Base-by-base conservation (phyloP, 192 early-diverging fungal genomes). In the Coemansia sp. region DNA sequence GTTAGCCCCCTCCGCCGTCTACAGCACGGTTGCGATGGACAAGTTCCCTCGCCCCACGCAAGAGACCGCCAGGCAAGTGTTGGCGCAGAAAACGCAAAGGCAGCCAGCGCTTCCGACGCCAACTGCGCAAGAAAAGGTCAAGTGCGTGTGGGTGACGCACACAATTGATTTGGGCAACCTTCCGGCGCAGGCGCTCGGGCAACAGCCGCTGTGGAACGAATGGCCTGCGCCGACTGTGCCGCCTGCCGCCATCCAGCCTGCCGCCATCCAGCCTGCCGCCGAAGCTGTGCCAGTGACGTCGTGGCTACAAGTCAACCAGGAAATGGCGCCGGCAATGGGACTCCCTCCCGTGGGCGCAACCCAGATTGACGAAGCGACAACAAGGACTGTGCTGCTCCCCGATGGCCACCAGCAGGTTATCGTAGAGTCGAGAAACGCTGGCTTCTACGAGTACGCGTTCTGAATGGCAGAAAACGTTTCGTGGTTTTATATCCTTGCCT, bases 391-490 rank as follows among this genome's bases (percentile, higher is more conserved):
- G 6, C 57, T 26, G 57, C 15, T 59, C 18, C 34, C 57, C 6
- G 34, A 35, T 36, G 57, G 57, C 30, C 33, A 35, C 6, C 57
- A 59, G 15, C 23, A 38, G 5, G 35, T 59, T 6, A 26, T 59
- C n/a, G 57, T 38, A 7, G 57, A 38, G 57, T 26, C 57, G 2
- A 59, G 57, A 35, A 59, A 59, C 57, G 57, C 57, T 26, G 57
- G 57, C 30, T 59, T 59, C 16, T 59, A n/a, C 18, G 57, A 59
- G 18, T 59, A 36, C n/a, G 30, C 57, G 9, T 34, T 36, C 57
- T 59, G n/a, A 57, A 26, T 7, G 23, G 9, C 23, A 51, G 15
- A 51, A 51, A 30, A 30, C 30, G 30, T 30, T 30, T 30, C 30
- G 3, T 30, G 30, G 3, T 30, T 30, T 30, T 30, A 30, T 30